Conservation (phyloP, 2,329 filamentous ascomycete genomes). For the Trichoderma sp. region DNA sequence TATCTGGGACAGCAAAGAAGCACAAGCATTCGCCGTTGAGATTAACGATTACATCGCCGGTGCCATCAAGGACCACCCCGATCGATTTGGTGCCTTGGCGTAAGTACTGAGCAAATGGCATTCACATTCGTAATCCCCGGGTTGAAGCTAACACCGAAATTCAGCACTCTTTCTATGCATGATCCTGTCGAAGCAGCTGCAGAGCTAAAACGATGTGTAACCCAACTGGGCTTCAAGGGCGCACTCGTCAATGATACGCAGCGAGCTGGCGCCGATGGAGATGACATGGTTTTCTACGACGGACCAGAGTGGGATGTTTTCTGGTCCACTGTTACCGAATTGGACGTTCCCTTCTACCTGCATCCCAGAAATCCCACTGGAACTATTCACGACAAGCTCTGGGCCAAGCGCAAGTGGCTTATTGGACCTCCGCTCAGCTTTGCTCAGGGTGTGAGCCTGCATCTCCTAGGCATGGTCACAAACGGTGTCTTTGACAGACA, state of each 20-base stretch:
- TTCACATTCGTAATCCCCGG: background rate
- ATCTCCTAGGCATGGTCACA: constrained; percentile 51
- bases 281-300: constrained; percentile 65
- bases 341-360: constrained; percentile 64
- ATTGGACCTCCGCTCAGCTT: constrained; percentile 59
- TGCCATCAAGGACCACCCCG: constrained; percentile 38
- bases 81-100: constrained; percentile 49
- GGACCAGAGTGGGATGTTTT: constrained; percentile 59
- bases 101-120: constrained; percentile 24
- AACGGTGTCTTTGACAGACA: constrained; percentile 51
- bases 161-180: constrained; percentile 51
- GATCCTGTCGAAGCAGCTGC: constrained; percentile 48
- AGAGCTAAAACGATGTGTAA: constrained; percentile 54
- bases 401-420: constrained; percentile 57
- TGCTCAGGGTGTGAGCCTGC: constrained; percentile 57
- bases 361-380: constrained; percentile 60
- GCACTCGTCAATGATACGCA: constrained; percentile 63
- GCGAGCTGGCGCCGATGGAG: constrained; percentile 55
- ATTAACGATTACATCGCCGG: constrained; percentile 43
- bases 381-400: constrained; percentile 56
- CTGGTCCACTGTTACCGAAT: constrained; percentile 56
- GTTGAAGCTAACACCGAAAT: background rate
- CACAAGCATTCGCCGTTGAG: constrained; percentile 42
- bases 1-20: constrained; percentile 41
- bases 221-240: constrained; percentile 59